Evolutionary conservation across 176 grass and related monocot genomes (phyloP), one percentile per base, ranked within the genome.

Genomic region (Eleusine coracana): DNA sequence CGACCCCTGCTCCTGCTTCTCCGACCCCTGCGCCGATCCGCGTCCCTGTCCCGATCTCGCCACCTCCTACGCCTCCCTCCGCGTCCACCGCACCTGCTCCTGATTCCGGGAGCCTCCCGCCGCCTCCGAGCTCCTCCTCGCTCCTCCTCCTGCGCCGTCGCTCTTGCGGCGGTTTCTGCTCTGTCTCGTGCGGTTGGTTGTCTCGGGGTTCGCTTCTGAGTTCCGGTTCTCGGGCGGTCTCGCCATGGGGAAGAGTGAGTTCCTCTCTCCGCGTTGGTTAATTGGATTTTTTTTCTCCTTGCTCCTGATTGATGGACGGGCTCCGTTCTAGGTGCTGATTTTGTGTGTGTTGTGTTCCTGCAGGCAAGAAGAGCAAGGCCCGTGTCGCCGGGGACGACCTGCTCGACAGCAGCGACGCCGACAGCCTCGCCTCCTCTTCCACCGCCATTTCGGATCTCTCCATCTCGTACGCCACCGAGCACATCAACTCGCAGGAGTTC

Each of bases 381-480:
- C 74, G 78, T 66, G 93, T 66, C 52, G 77, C 38, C 39, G 87
- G 79, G 70, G 93, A 79, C 58, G 93, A 96, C 73, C 85, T 96
- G 67, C 69, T 99, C 3, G 96, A 99, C 74, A 92, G 87, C 82
- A 99, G 96, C 54, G 96, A 99, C 80, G 84, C 87, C 58, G 96
- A 99, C 74, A 99, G 96, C 91, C 50, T 96, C 37, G 87, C 83
- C 71, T 96, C 96, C 18, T 80, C 77, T 8, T 82, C 78, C 68
- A 85, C 85, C 23, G 85, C 81, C 48, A 18, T 85, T 1, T 80
- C 84, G 69, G 87, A 86, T 87, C 77, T 80, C 69, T 83, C 96
- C 67, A 87, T 94, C 71, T 84, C 86, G n/a, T 70, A 96, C 79
- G 78, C 65, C 36, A 92, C 89, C 15, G 93, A 95, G 79, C 68